These are phyloP conservation scores for Cordyceps farinosa DNA, from an alignment of 2,329 filamentous ascomycete species.

Conservation along the genomic window DNA sequence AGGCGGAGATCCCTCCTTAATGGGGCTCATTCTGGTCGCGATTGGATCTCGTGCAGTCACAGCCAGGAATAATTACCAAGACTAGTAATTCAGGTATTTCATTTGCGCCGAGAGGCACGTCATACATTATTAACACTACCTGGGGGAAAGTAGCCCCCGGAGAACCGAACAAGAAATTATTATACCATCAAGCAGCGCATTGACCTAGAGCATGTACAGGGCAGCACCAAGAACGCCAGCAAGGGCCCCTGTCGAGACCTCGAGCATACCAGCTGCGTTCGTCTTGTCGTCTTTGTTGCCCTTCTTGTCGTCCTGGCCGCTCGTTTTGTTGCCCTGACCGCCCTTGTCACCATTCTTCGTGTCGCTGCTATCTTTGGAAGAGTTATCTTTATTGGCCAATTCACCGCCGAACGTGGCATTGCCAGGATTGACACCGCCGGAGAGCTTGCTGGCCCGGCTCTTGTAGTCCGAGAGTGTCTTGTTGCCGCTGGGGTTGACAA, in stretches of 20 bases:
- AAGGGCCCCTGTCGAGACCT: constrained; percentile 22
- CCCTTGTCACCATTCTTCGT: constrained; percentile 14
- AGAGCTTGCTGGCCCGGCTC: constrained; percentile 27
- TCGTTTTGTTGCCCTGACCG: constrained; percentile 5
- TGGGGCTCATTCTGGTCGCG: neutral
- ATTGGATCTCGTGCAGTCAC: neutral
- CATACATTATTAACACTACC: neutral
- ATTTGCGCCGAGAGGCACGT: neutral
- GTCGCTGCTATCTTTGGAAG: constrained; percentile 16
- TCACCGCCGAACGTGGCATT: constrained; percentile 29
- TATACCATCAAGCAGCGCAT: neutral
- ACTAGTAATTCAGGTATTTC: neutral
- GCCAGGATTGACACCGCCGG: constrained; percentile 28
- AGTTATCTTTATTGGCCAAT: constrained; percentile 25
- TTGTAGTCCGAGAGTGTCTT: constrained; percentile 32
- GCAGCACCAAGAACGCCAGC: constrained; percentile 22
- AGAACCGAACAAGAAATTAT: neutral
- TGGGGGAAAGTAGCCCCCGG: neutral
- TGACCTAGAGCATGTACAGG: constrained; percentile 22
- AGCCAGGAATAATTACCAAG: neutral
- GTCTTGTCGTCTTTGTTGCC: constrained; percentile 18
- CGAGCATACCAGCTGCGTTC: constrained; percentile 21
- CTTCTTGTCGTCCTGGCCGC: constrained; percentile 8
- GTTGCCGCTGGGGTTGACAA: constrained; percentile 33
- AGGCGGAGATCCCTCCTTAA: neutral